Base-by-base conservation (phyloP, 2,329 filamentous ascomycete genomes). In the Verticillium klebahnii region DNA sequence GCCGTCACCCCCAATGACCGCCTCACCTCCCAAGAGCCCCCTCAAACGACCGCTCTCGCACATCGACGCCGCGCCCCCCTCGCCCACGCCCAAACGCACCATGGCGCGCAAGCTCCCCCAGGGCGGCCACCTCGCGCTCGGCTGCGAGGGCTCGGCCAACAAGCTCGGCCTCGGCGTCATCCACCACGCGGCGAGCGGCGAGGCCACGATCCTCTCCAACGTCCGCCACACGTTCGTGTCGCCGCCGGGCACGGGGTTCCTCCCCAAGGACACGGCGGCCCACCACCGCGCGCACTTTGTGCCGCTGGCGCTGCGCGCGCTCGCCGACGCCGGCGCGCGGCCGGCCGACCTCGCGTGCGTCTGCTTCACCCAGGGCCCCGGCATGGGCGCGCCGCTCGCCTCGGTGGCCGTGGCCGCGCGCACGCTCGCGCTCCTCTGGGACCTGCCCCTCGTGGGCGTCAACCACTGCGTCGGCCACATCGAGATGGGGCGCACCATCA, bases 391-490 rank as follows among this genome's bases (percentile, higher is more conserved):
- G 45, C 95, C 95, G 8, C 82, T 99, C 32, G 90, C 93, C 65
- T 88, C 89, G 64, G 92, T 96, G 15, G 94, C 94, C 36, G 80
- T 98, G 39, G 93, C 89, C 1, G 95, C 93, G 23, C 85, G 95
- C 63, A 92, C 91, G 65, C 80, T 98, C 36, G 83, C 87, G 52
- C 78, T 97, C 63, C 83, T 99, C 17, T 99, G 95, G 95, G 83
- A 81, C 60, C 92, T 92, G 75, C 88, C 90, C n/a, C 81, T 99
- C 40, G 89, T 99, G 3, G 94, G 93, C 29, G 95, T 99, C 31
- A 99, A 99, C 77, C 95, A 99, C 78, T 99, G 95, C 76, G 91
- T 99, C 57, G 95, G 95, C 54, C 95, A 99, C 77, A 98, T 99
- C 70, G 95, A 99, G 80, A 99, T 99, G 95, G 95, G 95, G 36